phyloP scores from a whole-genome alignment of 257 asterid species.

The Primulina tabacum region DNA sequence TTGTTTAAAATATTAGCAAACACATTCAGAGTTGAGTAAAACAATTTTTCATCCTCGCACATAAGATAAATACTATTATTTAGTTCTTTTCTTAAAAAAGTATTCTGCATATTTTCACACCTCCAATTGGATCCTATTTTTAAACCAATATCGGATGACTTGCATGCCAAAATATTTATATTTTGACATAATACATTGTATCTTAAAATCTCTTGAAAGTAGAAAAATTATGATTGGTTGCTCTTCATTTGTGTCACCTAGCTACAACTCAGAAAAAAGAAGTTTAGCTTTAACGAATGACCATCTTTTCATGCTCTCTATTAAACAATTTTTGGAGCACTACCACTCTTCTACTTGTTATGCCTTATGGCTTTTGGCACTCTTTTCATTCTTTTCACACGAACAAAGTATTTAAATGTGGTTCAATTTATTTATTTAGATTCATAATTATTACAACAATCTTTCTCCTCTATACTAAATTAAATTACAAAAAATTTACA shows the following conservation, averaged over 20 bases:
- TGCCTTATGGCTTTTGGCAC: neutral
- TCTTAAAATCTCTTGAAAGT: no score
- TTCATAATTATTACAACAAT: neutral
- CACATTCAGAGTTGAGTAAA: no score
- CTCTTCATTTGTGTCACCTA: neutral
- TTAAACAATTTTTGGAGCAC: neutral
- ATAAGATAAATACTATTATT: no score
- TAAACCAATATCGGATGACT: no score
- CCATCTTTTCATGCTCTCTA: neutral
- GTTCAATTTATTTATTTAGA: conserved; percentile 13
- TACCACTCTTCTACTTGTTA: neutral
- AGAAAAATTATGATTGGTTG: neutral
- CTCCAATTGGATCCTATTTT: no score
- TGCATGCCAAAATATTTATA: no score
- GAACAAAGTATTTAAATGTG: neutral
- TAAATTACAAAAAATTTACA: neutral
- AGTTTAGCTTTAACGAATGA: neutral
- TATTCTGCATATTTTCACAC: no score
- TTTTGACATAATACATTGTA: no score
- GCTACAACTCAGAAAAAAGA: neutral
- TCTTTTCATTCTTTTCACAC: neutral
- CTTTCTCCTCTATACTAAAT: neutral
- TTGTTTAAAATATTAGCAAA: no score
- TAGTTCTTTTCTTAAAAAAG: no score
- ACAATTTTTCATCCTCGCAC: no score